Evolutionary conservation across 2,329 filamentous ascomycete species (phyloP).

Genomic region (Stachybotrys echinatus): DNA sequence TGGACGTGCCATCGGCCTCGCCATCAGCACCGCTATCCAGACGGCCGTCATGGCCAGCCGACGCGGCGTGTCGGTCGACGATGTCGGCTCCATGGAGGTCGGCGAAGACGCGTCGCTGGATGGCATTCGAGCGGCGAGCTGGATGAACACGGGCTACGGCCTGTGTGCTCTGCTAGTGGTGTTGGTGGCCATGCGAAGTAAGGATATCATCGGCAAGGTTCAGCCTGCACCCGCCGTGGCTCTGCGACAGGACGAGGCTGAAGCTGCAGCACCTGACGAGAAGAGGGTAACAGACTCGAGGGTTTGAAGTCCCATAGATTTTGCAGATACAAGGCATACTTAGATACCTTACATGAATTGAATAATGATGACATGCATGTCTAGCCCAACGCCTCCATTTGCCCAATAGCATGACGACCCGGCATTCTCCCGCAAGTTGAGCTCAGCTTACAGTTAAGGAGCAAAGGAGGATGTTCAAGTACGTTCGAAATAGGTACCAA

Average conservation of each 20-base stretch:
- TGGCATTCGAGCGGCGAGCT: constrained; percentile 44
- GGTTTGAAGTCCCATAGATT: neutral
- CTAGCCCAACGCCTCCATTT: too few species aligned
- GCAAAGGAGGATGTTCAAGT: too few species aligned
- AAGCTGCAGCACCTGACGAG: neutral
- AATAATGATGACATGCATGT: too few species aligned
- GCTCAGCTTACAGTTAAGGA: too few species aligned
- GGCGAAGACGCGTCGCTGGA: constrained; percentile 42
- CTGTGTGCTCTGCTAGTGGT: constrained; percentile 38
- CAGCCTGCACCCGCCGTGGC: neutral
- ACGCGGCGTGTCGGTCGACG: constrained; percentile 35
- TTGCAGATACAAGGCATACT: neutral
- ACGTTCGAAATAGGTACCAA: too few species aligned
- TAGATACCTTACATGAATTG: too few species aligned
- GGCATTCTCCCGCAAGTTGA: too few species aligned
- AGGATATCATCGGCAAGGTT: constrained; percentile 45
- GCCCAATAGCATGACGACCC: too few species aligned
- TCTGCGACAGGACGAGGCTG: constrained; percentile 5
- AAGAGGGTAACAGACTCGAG: neutral
- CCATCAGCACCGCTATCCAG: constrained; percentile 60
- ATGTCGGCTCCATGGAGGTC: constrained; percentile 32
- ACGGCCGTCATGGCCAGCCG: constrained; percentile 52
- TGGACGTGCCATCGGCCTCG: constrained; percentile 60
- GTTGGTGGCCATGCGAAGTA: constrained; percentile 41
- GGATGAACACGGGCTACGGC: constrained; percentile 47